phyloP scores from a whole-genome alignment of 2,329 filamentous ascomycete species.

The Fusarium mangiferae region DNA sequence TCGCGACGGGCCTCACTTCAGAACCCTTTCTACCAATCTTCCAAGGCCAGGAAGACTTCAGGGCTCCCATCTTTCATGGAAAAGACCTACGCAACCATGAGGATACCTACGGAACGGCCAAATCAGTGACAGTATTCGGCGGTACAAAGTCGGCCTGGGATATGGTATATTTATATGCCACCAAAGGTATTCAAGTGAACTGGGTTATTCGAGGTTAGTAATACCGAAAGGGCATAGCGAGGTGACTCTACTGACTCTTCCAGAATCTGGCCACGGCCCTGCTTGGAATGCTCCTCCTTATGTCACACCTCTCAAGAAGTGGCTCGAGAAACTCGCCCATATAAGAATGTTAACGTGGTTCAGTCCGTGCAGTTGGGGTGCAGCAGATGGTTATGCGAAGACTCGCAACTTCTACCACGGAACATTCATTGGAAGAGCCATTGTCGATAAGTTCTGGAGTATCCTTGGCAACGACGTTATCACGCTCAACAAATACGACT shows the following conservation, averaged over 20 bases:
- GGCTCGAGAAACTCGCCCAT: constrained; percentile 66
- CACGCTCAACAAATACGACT: constrained; percentile 56
- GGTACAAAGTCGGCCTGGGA: constrained; percentile 74
- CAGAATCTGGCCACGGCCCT: constrained; percentile 62
- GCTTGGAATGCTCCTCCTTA: constrained; percentile 65
- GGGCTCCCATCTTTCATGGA: constrained; percentile 60
- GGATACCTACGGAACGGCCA: constrained; percentile 54
- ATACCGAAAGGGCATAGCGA: background rate
- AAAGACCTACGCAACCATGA: constrained; percentile 57
- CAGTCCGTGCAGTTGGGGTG: constrained; percentile 72
- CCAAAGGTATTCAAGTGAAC: constrained; percentile 64
- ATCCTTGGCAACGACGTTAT: constrained; percentile 59
- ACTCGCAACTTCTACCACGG: constrained; percentile 62
- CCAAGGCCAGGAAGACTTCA: constrained; percentile 58
- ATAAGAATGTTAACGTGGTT: constrained; percentile 72
- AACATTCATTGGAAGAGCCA: constrained; percentile 59
- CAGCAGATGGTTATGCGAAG: constrained; percentile 61
- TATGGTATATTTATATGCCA: constrained; percentile 69
- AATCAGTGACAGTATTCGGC: constrained; percentile 66
- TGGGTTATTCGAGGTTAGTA: constrained; percentile 66
- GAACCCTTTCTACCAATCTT: constrained; percentile 57
- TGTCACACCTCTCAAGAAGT: constrained; percentile 70
- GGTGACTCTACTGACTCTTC: constrained; percentile 16
- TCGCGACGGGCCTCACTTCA: constrained; percentile 67
- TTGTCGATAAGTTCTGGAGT: constrained; percentile 58